phyloP scores from a whole-genome alignment of 306 rosid genomes.

The Cercis canadensis region DNA sequence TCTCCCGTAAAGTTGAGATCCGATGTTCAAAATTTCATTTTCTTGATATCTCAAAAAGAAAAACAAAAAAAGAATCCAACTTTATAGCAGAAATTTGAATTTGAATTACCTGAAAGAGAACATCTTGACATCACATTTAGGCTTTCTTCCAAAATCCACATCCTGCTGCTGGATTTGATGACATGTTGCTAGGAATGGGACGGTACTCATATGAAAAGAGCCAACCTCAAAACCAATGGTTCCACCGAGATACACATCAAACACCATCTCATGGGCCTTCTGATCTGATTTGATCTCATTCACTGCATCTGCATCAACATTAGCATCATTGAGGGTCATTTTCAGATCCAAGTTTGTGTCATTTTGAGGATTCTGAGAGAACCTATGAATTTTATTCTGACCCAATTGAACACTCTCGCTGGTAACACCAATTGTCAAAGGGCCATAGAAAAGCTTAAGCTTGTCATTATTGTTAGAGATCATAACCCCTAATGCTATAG shows the following conservation, averaged over 20 bases:
- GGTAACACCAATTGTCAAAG: slow-evolving; percentile 16
- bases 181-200: slow-evolving; percentile 37
- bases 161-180: slow-evolving; percentile 38
- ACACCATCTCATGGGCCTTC: slow-evolving; percentile 20
- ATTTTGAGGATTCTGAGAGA: slow-evolving; percentile 43
- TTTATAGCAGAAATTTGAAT: neutral
- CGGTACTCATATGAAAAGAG: slow-evolving; percentile 20
- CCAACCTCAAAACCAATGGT: slow-evolving; percentile 42
- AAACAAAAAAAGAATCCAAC: neutral
- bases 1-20: no score
- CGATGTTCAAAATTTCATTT: no score
- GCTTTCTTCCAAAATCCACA: slow-evolving; percentile 46
- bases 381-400: neutral
- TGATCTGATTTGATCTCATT: slow-evolving; percentile 33
- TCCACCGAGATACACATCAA: slow-evolving; percentile 42
- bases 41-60: neutral
- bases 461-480: slow-evolving; percentile 52
- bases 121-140: slow-evolving; percentile 45
- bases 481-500: slow-evolving; percentile 13
- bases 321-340: slow-evolving; percentile 11
- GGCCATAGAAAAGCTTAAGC: slow-evolving; percentile 38
- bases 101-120: slow-evolving; percentile 29
- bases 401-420: slow-evolving; percentile 36
- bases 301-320: slow-evolving; percentile 30
- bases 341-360: slow-evolving; percentile 33